Percentiles rank a stretch among this genome's conserved stretches.
Conservation (phyloP, 2,329 filamentous ascomycete genomes). For the Juglanconis sp. region DNA sequence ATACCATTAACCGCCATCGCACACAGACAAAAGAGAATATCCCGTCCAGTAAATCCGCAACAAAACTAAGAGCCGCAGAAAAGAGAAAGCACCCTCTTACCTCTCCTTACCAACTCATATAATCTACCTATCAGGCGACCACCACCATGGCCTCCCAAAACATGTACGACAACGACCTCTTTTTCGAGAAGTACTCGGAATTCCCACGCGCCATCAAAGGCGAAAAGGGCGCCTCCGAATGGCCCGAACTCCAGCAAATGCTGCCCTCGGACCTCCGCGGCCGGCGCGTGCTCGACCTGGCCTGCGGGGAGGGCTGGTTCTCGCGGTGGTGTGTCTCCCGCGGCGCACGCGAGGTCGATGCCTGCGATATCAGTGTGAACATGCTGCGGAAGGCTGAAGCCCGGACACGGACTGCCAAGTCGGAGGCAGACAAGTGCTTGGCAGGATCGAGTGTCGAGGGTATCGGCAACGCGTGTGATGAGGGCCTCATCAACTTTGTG, state of each 20-base stretch:
- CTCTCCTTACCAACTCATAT: conserved; percentile 1
- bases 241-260: conserved; percentile 39
- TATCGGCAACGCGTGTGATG: neutral
- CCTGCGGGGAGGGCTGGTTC: conserved; percentile 47
- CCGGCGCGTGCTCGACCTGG: conserved; percentile 39
- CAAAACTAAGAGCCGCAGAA: no score
- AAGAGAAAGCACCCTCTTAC: neutral
- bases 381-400: conserved; percentile 38
- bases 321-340: conserved; percentile 38
- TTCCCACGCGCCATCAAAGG: conserved; percentile 39
- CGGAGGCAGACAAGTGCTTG: conserved; percentile 3
- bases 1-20: neutral
- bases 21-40: neutral
- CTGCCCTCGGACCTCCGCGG: conserved; percentile 30
- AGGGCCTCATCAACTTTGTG: conserved; percentile 27
- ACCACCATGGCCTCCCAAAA: conserved; percentile 29
- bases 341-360: conserved; percentile 33
- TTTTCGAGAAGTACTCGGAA: conserved; percentile 41
- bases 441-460: neutral
- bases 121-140: neutral
- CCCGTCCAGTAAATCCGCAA: neutral
- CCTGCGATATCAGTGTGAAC: conserved; percentile 40
- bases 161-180: conserved; percentile 38
- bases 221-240: conserved; percentile 40
- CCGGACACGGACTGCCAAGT: conserved; percentile 22